Base-by-base conservation (phyloP, 805 yeast genomes). In the Metschnikowia borealis region DNA sequence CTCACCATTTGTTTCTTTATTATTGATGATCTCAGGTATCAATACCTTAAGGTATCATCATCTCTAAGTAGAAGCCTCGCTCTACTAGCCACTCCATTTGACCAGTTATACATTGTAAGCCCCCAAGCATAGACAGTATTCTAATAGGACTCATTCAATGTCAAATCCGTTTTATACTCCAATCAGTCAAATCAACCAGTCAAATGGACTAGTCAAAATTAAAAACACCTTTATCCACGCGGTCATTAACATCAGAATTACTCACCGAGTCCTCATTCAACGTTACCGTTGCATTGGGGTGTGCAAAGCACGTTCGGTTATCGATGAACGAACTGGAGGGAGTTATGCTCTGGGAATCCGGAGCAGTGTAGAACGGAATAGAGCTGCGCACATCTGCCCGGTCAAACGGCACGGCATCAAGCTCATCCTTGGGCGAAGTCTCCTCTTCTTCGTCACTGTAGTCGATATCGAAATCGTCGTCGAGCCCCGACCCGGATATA, bases 281-380 rank as follows among this genome's bases (percentile, higher is more conserved):
- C 57, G 50, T 58, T 5, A 73, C 65, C 38, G 62, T 67, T 26
- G 77, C 77, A 49, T 71, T 66, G 2, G 78, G 78, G 55, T 73
- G 78, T 3, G 78, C 77, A 52, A 57, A 73, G 55, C 74, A 70
- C 33, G 71, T 65, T 33, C 75, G 56, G 41, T 69, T 73, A 36
- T 73, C 77, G 35, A 62, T 54, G 35, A 57, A 57, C 8, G 54
- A 54, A 48, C 56, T 63, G 32, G 53, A 33, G 20, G 73, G 74
- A 7, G 74, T 70, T 38, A 55, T 60, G 21, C 60, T 56, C 6
- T 73, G 71, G 15, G 57, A 59, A 6, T 67, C 69, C 3, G 65
- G 62, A 21, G 60, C 49, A 2, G 75, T 70, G 21, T 69, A 46
- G 52, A 48, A 70, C 6, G 63, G 68, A 15, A 52, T 47, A 39